Conservation (phyloP, 495 filamentous ascomycete genomes). For the Neurospora sp. region DNA sequence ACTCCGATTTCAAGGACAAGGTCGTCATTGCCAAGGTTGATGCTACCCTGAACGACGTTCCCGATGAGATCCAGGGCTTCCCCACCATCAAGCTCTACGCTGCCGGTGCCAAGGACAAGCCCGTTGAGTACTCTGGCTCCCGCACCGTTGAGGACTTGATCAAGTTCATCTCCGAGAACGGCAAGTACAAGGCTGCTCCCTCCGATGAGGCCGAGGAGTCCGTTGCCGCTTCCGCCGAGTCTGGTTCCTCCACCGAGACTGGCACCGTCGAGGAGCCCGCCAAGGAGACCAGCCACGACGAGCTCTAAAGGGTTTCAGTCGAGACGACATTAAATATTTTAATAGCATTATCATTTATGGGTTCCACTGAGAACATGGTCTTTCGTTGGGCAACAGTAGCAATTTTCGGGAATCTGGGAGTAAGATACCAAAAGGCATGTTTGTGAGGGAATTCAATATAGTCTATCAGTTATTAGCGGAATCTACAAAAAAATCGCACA, state of each 20-base stretch:
- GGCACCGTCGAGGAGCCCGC: constrained; percentile 26
- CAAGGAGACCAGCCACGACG: constrained; percentile 47
- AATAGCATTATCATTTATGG: neutral
- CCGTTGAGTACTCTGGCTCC: constrained; percentile 78
- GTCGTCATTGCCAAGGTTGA: constrained; percentile 96
- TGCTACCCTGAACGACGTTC: constrained; percentile 92
- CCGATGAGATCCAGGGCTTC: constrained; percentile 95
- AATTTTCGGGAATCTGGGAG: constrained; percentile 11
- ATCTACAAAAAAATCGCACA: neutral
- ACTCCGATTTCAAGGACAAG: constrained; percentile 64
- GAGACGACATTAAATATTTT: neutral
- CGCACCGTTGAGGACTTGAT: constrained; percentile 91
- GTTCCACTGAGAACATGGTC: neutral
- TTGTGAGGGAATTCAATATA: constrained; percentile 1
- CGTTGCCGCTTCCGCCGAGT: constrained; percentile 41
- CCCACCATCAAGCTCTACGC: constrained; percentile 98
- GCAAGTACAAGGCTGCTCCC: constrained; percentile 65
- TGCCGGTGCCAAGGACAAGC: constrained; percentile 74
- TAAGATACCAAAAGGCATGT: constrained; percentile 20
- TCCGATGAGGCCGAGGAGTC: constrained; percentile 46
- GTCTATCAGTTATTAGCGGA: neutral
- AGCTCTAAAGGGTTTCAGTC: constrained; percentile 43
- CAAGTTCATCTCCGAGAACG: constrained; percentile 89
- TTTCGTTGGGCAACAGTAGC: neutral
- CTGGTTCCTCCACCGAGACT: constrained; percentile 24